These are phyloP conservation scores for Vigna trinervia DNA, from an alignment of 306 rosid genomes.

Conservation along the genomic window DNA sequence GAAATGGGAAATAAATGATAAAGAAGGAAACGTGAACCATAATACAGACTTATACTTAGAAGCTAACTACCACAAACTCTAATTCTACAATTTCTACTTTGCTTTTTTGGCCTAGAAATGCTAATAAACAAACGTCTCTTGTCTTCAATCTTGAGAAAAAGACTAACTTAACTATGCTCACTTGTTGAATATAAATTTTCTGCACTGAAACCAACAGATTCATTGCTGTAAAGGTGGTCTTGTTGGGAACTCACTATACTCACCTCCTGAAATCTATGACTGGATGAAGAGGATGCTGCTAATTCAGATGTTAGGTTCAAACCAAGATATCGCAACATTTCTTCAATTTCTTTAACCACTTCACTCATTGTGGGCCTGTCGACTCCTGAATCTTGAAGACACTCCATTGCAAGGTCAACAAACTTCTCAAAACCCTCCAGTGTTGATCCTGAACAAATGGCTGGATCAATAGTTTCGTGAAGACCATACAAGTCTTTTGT, in stretches of 20 bases:
- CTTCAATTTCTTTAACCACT: conserved; percentile 66
- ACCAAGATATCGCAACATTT: conserved; percentile 45
- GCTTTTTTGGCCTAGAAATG: background rate
- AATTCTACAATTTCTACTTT: background rate
- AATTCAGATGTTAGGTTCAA: conserved; percentile 44
- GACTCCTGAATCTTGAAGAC: conserved; percentile 45
- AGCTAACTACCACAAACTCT: background rate
- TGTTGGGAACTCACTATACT: conserved; percentile 5
- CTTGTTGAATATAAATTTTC: background rate
- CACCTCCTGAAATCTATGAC: conserved; percentile 19
- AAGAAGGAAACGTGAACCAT: background rate
- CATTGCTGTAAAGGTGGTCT: conserved; percentile 30
- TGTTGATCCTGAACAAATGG: conserved; percentile 38
- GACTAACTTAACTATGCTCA: background rate
- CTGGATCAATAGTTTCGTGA: conserved; percentile 52
- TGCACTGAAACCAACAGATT: conserved; percentile 35
- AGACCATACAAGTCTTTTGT: conserved; percentile 48
- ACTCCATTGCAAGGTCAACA: conserved; percentile 63
- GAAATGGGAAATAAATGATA: conserved; percentile 15
- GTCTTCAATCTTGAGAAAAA: background rate
- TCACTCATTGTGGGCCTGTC: conserved; percentile 65
- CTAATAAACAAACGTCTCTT: conserved; percentile 8
- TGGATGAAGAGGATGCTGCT: conserved; percentile 41
- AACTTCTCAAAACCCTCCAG: conserved; percentile 53
- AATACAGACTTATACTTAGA: background rate